phyloP scores from a whole-genome alignment of 2,329 filamentous ascomycete species.

The Xylariomycetidae sp. region DNA sequence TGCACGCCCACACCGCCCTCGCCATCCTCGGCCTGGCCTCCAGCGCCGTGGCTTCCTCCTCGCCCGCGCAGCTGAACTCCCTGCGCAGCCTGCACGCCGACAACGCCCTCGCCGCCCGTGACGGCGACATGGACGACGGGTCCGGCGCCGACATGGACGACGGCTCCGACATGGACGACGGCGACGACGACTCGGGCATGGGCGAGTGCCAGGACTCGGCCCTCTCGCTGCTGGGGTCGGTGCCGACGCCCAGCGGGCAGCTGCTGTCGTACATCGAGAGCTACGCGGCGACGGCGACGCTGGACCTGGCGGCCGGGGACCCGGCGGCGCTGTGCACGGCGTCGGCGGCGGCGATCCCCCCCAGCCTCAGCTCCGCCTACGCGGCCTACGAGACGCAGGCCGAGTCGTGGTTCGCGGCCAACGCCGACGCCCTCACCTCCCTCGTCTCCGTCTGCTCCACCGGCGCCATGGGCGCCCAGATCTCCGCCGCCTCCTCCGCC shows the following conservation, averaged over 20 bases:
- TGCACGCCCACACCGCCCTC: constrained; percentile 10
- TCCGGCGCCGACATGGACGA: constrained; percentile 1
- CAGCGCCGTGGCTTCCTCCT: constrained; percentile 11
- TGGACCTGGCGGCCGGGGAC: constrained; percentile 8
- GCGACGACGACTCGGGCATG: constrained; percentile 3
- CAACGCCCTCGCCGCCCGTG: constrained; percentile 8
- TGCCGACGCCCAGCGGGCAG: constrained; percentile 3
- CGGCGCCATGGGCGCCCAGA: too few species aligned
- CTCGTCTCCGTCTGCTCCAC: constrained; percentile 1
- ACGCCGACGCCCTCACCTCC: constrained; percentile 8
- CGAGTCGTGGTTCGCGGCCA: constrained; percentile 13
- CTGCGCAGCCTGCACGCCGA: constrained; percentile 7
- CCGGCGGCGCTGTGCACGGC: constrained; percentile 6
- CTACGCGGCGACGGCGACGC: constrained; percentile 8
- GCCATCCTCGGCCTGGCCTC: constrained; percentile 15
- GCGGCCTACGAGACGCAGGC: constrained; percentile 13
- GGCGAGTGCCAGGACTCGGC: not conserved
- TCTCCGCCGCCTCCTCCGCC: too few species aligned
- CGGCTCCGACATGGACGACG: not conserved
- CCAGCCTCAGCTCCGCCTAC: constrained; percentile 10
- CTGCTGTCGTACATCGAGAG: constrained; percentile 7
- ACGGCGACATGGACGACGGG: too few species aligned
- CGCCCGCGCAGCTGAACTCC: constrained; percentile 9
- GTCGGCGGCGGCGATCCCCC: constrained; percentile 8
- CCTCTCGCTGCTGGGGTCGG: constrained; percentile 5